phyloP scores from a whole-genome alignment of 495 filamentous ascomycete species.

The Penicillium steckii region DNA sequence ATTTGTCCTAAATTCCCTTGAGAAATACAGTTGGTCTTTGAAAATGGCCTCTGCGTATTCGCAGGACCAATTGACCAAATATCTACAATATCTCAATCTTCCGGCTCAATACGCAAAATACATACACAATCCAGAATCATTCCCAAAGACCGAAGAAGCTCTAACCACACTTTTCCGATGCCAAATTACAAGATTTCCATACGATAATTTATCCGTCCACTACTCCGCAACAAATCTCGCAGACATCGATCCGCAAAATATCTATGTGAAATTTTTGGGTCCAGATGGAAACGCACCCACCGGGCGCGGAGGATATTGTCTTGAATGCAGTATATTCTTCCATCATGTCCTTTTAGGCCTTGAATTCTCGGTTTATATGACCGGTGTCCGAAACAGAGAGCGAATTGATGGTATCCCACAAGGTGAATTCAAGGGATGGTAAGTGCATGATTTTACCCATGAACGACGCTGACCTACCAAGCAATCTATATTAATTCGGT shows the following conservation, averaged over 20 bases:
- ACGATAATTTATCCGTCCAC: conserved; percentile 64
- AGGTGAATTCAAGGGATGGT: conserved; percentile 45
- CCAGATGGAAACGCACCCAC: conserved; percentile 19
- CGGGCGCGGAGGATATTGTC: conserved; percentile 73
- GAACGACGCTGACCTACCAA: background rate
- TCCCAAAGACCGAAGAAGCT: conserved; percentile 25
- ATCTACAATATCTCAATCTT: conserved; percentile 21
- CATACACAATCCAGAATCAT: conserved; percentile 14
- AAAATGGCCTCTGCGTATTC: conserved; percentile 21
- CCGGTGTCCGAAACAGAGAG: conserved; percentile 43
- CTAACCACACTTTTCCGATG: conserved; percentile 29
- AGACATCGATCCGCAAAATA: conserved; percentile 51
- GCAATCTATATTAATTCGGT: background rate
- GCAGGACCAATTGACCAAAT: conserved; percentile 18
- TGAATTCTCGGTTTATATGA: conserved; percentile 57
- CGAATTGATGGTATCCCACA: conserved; percentile 27
- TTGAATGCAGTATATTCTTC: conserved; percentile 72
- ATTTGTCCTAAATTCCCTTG: no score
- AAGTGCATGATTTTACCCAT: conserved; percentile 4
- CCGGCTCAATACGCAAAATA: conserved; percentile 19
- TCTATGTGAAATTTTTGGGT: conserved; percentile 65
- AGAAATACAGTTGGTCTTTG: background rate
- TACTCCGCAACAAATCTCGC: conserved; percentile 52
- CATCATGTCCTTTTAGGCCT: conserved; percentile 59
- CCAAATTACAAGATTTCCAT: conserved; percentile 63